Percentiles rank a stretch among this genome's conserved stretches.
These are phyloP conservation scores for Tritrichomonas musculus DNA, from an alignment of 208 protist genomes.

Conservation along the genomic window DNA sequence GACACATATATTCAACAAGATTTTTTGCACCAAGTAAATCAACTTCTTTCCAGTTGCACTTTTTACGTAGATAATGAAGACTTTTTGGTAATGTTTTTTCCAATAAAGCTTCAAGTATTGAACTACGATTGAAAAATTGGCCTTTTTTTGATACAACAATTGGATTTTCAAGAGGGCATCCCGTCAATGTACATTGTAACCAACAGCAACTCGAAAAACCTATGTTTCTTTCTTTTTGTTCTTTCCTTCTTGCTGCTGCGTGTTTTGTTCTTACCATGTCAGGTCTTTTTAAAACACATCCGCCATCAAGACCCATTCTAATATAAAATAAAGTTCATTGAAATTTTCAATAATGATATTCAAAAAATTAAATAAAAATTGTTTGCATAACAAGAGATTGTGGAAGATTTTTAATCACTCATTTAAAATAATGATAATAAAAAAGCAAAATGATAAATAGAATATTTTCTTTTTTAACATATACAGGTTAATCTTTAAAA, in stretches of 20 bases:
- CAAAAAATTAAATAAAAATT: too few relatives aligned
- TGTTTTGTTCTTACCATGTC: background rate
- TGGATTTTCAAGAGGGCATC: background rate
- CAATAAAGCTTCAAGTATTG: background rate
- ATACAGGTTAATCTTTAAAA: too few relatives aligned
- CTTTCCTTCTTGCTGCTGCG: background rate
- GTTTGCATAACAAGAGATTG: too few relatives aligned
- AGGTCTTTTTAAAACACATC: background rate
- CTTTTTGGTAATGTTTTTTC: background rate
- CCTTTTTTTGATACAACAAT: background rate
- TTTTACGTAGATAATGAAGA: background rate
- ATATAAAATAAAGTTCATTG: background rate
- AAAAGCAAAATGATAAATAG: too few relatives aligned
- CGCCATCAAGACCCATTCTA: slow-evolving; percentile 8
- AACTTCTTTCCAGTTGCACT: background rate
- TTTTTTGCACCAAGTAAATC: background rate
- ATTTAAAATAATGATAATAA: too few relatives aligned
- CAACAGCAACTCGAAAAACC: background rate
- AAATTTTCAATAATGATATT: too few relatives aligned
- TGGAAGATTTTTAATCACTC: too few relatives aligned
- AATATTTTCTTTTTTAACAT: too few relatives aligned
- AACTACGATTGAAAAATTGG: background rate
- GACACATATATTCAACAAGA: background rate
- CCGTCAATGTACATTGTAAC: background rate
- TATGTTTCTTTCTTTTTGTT: background rate